Percentiles rank a stretch among this genome's conserved stretches.
These are phyloP conservation scores for Pisolithus thermaeus DNA, from an alignment of 1,284 basidiomycete species.

Conservation along the genomic window DNA sequence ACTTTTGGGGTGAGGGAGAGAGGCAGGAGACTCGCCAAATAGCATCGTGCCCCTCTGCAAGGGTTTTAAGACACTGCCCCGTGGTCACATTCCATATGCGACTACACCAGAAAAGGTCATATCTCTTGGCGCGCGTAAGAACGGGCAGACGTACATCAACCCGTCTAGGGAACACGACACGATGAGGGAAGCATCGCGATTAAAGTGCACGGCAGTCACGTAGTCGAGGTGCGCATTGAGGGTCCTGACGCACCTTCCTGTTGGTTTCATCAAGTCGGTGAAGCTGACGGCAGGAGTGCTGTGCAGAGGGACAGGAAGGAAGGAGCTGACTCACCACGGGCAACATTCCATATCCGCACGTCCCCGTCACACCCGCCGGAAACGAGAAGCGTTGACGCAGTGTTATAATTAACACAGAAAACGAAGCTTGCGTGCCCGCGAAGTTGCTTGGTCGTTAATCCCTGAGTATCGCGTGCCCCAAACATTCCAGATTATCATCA, in stretches of 20 bases:
- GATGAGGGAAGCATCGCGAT: constrained; percentile 85
- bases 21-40: constrained; percentile 63
- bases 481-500: background rate
- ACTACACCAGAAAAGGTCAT: constrained; percentile 36
- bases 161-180: constrained; percentile 92
- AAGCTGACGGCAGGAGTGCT: background rate
- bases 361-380: constrained; percentile 93
- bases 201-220: constrained; percentile 92
- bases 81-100: constrained; percentile 93
- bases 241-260: constrained; percentile 76
- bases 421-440: constrained; percentile 86
- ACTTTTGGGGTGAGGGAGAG: background rate
- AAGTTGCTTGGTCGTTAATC: constrained; percentile 59
- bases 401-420: constrained; percentile 89
- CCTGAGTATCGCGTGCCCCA: constrained; percentile 36
- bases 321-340: constrained; percentile 48
- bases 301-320: background rate
- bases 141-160: constrained; percentile 66
- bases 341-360: constrained; percentile 87
- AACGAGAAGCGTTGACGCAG: constrained; percentile 80
- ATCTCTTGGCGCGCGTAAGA: background rate
- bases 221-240: constrained; percentile 93
- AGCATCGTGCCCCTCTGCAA: constrained; percentile 86
- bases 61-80: constrained; percentile 94
- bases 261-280: background rate